Evolutionary conservation across 768 basidiomycete species (phyloP), one percentile per base, ranked within the genome.

Genomic region (Gautieria morchelliformis): DNA sequence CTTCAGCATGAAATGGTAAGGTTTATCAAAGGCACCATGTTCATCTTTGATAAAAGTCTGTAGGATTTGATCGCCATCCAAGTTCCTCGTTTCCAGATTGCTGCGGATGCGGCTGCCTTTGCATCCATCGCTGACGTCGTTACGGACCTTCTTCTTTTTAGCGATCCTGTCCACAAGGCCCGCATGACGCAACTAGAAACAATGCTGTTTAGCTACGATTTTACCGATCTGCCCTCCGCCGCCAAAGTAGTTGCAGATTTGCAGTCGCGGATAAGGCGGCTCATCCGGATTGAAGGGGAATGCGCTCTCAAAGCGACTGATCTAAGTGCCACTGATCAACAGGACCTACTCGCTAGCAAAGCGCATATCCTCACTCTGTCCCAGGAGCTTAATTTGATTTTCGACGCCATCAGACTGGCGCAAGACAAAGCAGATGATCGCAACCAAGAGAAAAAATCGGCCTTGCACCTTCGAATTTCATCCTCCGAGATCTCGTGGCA

Each of bases 401-500:
- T 94, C 67, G 90, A 93, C 51, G 89, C 88, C 0, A 87, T 92
- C 63, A 85, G 86, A 59, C 75, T 88, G 52, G 87, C 85, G 33
- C 90, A 92, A 68, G 87, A 90, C 64, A 83, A 85, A 61, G 78
- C 72, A 50, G 63, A 62, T 56, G 81, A 82, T 61, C 78, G 82
- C 61, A 79, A 71, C 58, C 75, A 80, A 5, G 85, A 87, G 61
- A 81, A 85, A 61, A 89, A 89, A 64, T 87, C 88, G 1, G 89
- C 91, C 1, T 75, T 93, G 47, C 77, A 89, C 52, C 71, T 95
- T 32, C 85, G 89, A 59, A 86, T 91, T 0, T 84, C 83, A 6
- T 91, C 91, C 0, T 80, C 83, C 6, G 88, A 93, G 67, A 85
- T 98, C 47, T 91, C 89, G 0, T 98, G 93, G 93, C 79, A 78